Evolutionary conservation across 495 filamentous ascomycete genomes (phyloP), one percentile per base, ranked within the genome.

Genomic region (Melanomma pulvis-pyrius): DNA sequence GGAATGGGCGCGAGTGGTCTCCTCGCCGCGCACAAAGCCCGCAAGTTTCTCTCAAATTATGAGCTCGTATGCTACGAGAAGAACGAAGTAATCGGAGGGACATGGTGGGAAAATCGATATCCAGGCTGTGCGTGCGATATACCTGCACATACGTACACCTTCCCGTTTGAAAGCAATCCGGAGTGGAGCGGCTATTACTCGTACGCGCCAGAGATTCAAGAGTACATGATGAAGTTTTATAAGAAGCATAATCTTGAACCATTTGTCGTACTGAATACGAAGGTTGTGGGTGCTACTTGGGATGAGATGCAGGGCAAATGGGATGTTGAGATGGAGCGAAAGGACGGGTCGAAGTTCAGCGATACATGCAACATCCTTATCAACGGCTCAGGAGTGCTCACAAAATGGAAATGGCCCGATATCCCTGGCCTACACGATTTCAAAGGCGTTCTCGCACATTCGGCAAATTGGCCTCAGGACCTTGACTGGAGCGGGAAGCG

Each of bases 401-500:
- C 15, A 41, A 65, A 65, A 29, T 69, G 49, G 59, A 62, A 63
- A 26, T 68, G 59, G 65, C 65, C 59, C n/a, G 29, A 50, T 8
- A 62, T 63, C 15, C 19, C 39, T 8, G 65, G 60, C 19, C n/a
- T 68, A 17, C 34, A 48, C 51, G 52, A 57, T 26, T 68, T 63
- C 60, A 68, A 68, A 34, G 65, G 65, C 17, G 32, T 29, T 12
- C 58, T 68, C n/a, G 50, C 51, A 1, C 65, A 68, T 28, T 59
- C 62, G 8, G 62, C 62, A 13, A 58, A 52, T 21, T 65, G 52
- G 62, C 19, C 34, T 46, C 36, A 25, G 56, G 56, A 49, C 56
- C 41, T 47, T 15, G 62, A 65, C 34, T 61, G 26, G 26, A 65
- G 22, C 8, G 62, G 54, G 9, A 65, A 65, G 44, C 36, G 28